These are phyloP conservation scores for Apophysomyces trapeziformis DNA, from an alignment of 371 early-diverging fungal species.

Conservation along the genomic window DNA sequence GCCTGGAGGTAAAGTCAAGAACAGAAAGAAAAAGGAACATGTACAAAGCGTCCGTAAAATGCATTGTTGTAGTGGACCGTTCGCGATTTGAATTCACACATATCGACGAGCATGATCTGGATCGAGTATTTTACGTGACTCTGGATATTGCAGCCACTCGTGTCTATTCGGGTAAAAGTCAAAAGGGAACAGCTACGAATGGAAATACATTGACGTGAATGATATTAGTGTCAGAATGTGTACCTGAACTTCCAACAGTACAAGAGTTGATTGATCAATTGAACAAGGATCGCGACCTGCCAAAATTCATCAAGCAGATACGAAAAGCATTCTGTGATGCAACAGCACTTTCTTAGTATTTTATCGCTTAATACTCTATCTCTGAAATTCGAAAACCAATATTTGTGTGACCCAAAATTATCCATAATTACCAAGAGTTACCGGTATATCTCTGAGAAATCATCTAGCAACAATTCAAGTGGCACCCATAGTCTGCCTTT, in stretches of 20 bases:
- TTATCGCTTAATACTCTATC: no score
- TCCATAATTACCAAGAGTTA: no score
- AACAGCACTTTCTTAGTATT: no score
- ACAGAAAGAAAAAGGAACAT: neutral
- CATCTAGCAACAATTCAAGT: no score
- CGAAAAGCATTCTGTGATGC: constrained; percentile 11
- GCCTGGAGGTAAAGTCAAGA: neutral
- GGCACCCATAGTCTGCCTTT: no score
- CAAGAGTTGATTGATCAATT: constrained; percentile 7
- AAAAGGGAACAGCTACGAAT: neutral
- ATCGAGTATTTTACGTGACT: constrained; percentile 7
- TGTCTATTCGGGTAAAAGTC: constrained; percentile 14
- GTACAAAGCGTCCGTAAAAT: neutral
- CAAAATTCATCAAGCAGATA: constrained; percentile 13
- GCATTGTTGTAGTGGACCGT: neutral
- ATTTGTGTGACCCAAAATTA: no score
- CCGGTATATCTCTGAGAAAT: no score
- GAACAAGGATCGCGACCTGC: constrained; percentile 9
- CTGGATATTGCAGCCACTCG: neutral
- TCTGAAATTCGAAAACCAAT: no score
- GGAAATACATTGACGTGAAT: neutral
- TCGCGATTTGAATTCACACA: constrained; percentile 14
- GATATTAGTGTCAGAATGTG: neutral
- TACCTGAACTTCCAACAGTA: constrained; percentile 10
- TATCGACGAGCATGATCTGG: constrained; percentile 13